Evolutionary conservation across 306 rosid species (phyloP).

Genomic region (Mucuna pruriens): DNA sequence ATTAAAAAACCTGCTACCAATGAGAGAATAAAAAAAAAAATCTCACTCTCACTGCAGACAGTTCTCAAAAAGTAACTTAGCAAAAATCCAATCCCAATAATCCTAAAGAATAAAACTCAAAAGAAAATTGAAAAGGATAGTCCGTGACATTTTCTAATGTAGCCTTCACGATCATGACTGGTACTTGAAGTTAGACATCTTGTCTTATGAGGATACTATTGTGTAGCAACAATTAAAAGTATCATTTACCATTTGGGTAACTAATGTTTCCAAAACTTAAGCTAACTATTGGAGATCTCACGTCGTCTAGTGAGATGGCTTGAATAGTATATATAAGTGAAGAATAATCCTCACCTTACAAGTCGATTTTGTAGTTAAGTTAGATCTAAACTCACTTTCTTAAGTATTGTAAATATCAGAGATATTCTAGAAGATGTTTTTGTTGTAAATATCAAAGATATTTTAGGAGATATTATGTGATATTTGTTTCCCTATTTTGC

Average conservation of each 20-base stretch:
- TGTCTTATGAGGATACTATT: not conserved
- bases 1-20: not conserved
- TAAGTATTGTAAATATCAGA: too few species aligned
- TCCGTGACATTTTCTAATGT: not conserved
- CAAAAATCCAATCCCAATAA: not conserved
- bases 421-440: too few species aligned
- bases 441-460: too few species aligned
- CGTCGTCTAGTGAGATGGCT: too few species aligned
- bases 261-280: conserved; percentile 7
- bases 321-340: too few species aligned
- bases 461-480: too few species aligned
- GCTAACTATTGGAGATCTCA: too few species aligned
- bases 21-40: not conserved
- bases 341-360: too few species aligned
- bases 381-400: too few species aligned
- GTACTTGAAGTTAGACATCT: not conserved
- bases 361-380: too few species aligned
- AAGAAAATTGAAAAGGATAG: conserved; percentile 12
- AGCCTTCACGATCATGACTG: not conserved
- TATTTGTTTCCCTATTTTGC: too few species aligned
- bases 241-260: conserved; percentile 2
- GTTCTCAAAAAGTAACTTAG: not conserved
- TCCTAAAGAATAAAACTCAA: conserved; percentile 19
- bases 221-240: not conserved
- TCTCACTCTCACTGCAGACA: not conserved